Conservation (phyloP, 2,329 filamentous ascomycete species). For the Botrytis medusae region DNA sequence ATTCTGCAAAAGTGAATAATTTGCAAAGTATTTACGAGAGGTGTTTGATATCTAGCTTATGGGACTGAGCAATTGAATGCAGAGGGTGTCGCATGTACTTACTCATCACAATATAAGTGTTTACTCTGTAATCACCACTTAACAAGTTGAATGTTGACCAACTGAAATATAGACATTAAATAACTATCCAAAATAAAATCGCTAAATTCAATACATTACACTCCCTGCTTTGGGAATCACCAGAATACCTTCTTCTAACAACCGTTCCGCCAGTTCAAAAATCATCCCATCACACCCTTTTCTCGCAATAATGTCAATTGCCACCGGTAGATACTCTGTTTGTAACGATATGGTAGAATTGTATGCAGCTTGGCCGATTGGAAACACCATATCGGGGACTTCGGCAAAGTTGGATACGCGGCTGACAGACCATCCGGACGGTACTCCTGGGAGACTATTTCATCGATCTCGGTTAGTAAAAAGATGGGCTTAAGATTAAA, state of each 20-base stretch:
- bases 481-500: background rate
- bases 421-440: constrained; percentile 47
- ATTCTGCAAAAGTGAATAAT: background rate
- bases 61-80: background rate
- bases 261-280: constrained; percentile 52
- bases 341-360: constrained; percentile 49
- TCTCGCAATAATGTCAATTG: constrained; percentile 56
- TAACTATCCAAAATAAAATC: background rate
- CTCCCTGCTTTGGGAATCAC: constrained; percentile 47
- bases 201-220: constrained; percentile 27
- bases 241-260: constrained; percentile 51
- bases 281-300: constrained; percentile 62
- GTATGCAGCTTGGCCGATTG: constrained; percentile 44
- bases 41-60: background rate
- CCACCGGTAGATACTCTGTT: constrained; percentile 55
- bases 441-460: constrained; percentile 44
- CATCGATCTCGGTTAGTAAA: background rate
- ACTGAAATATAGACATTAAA: background rate
- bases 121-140: background rate
- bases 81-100: no score
- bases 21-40: background rate
- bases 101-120: background rate
- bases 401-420: constrained; percentile 50
- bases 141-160: background rate
- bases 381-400: constrained; percentile 48